Evolutionary conservation across 805 yeast genomes (phyloP).

Genomic region (Kuraishia capsulata): DNA sequence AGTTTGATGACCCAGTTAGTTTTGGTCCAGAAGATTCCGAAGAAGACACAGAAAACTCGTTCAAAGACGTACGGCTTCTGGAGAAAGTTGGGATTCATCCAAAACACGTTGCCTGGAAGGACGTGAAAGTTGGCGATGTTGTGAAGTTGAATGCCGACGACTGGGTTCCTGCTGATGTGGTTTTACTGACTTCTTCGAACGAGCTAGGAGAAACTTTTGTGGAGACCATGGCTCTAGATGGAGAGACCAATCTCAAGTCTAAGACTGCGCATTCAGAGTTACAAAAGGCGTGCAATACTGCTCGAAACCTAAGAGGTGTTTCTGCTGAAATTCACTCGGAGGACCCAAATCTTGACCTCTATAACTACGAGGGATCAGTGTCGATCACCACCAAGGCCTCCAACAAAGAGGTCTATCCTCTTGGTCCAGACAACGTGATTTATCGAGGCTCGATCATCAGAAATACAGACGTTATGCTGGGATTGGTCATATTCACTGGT

Average conservation of each 20-base stretch:
- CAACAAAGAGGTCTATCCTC: slow-evolving; percentile 33
- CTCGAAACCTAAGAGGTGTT: slow-evolving; percentile 38
- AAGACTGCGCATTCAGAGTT: slow-evolving; percentile 60
- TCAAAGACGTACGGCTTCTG: slow-evolving; percentile 9
- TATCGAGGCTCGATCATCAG: slow-evolving; percentile 88
- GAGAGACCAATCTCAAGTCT: slow-evolving; percentile 87
- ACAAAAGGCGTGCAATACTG: slow-evolving; percentile 38
- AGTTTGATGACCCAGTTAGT: slow-evolving; percentile 2
- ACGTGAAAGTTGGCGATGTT: slow-evolving; percentile 82
- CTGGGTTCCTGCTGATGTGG: slow-evolving; percentile 89
- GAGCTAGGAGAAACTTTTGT: slow-evolving; percentile 62
- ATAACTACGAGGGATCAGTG: slow-evolving; percentile 81
- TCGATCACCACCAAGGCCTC: slow-evolving; percentile 21
- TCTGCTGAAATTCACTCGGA: slow-evolving; percentile 58
- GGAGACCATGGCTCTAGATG: slow-evolving; percentile 97
- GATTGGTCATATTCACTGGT: slow-evolving; percentile 86
- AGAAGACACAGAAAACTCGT: slow-evolving; percentile 9
- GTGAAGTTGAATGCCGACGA: slow-evolving; percentile 69
- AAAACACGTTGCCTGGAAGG: slow-evolving; percentile 51
- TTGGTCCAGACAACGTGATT: slow-evolving; percentile 74
- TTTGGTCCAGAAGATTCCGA: slow-evolving; percentile 6
- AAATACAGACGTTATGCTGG: slow-evolving; percentile 68
- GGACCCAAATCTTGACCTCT: slow-evolving; percentile 87
- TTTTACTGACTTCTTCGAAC: slow-evolving; percentile 59
- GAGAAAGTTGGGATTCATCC: slow-evolving; percentile 23